A percentile compares a stretch with the other conserved stretches of the same genome.
These are phyloP conservation scores for Echites panduratus DNA, from an alignment of 257 asterid genomes.

Conservation along the genomic window DNA sequence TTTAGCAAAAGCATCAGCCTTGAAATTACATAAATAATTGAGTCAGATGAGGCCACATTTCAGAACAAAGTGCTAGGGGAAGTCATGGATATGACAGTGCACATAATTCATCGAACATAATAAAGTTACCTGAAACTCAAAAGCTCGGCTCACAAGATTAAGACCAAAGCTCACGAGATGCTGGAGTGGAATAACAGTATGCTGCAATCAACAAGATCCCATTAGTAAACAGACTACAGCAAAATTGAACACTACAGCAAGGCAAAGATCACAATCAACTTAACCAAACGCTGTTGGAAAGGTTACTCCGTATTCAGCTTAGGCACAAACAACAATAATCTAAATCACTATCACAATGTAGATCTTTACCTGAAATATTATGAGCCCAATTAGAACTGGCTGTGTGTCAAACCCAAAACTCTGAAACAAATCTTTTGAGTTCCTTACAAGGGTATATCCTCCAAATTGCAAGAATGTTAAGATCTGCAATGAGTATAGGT, in stretches of 20 bases:
- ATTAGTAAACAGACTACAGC: neutral
- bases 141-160: constrained; percentile 89
- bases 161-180: constrained; percentile 81
- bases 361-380: constrained; percentile 77
- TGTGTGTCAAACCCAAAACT: constrained; percentile 98
- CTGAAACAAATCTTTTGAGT: constrained; percentile 84
- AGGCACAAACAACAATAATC: constrained; percentile 1
- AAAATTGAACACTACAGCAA: neutral
- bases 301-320: neutral
- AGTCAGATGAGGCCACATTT: constrained; percentile 4
- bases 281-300: neutral
- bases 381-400: constrained; percentile 95
- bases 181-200: constrained; percentile 91
- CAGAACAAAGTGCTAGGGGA: constrained; percentile 2
- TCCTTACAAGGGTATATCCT: constrained; percentile 91
- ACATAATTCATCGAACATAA: constrained; percentile 1
- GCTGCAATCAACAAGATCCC: constrained; percentile 47
- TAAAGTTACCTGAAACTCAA: constrained; percentile 85
- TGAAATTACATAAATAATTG: constrained; percentile 10
- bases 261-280: neutral
- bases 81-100: neutral
- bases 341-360: neutral
- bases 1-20: constrained; percentile 98
- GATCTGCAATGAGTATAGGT: constrained; percentile 44
- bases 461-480: constrained; percentile 89